Evolutionary conservation across 2,329 filamentous ascomycete species (phyloP).

Genomic region (Talaromyces funiculosus): DNA sequence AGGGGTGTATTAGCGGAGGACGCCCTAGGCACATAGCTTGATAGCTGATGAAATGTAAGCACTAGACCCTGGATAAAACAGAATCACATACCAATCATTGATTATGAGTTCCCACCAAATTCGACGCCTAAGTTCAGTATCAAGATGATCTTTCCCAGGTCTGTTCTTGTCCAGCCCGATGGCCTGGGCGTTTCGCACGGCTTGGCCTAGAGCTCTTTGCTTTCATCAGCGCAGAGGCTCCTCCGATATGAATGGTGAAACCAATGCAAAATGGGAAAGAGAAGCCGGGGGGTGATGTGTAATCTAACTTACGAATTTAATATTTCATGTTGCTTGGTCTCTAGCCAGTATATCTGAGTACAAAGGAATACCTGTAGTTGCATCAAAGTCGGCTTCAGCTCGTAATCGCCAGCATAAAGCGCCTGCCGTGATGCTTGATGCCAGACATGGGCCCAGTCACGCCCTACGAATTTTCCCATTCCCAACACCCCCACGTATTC

Average conservation of each 20-base stretch:
- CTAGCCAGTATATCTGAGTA: constrained; percentile 28
- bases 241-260: background rate
- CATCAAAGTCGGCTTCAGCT: constrained; percentile 22
- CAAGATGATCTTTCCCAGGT: constrained; percentile 16
- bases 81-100: constrained; percentile 20
- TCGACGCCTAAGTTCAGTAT: constrained; percentile 22
- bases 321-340: constrained; percentile 27
- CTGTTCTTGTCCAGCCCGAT: constrained; percentile 20
- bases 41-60: constrained; percentile 16
- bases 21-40: constrained; percentile 24
- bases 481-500: constrained; percentile 20
- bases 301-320: constrained; percentile 26
- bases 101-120: constrained; percentile 23
- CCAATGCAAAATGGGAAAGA: background rate
- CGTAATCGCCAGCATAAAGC: constrained; percentile 24
- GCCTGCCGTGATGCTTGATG: constrained; percentile 26
- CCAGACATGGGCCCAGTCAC: constrained; percentile 24
- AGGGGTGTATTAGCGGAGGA: constrained; percentile 22
- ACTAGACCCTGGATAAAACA: background rate
- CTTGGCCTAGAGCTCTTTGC: constrained; percentile 20
- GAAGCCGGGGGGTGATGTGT: background rate
- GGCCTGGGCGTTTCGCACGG: constrained; percentile 23
- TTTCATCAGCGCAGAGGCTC: background rate
- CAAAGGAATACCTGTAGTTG: constrained; percentile 26
- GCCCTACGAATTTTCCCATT: constrained; percentile 15